These are phyloP conservation scores for Ottelia alismoides DNA, from an alignment of 106 monocot species.

Conservation along the genomic window DNA sequence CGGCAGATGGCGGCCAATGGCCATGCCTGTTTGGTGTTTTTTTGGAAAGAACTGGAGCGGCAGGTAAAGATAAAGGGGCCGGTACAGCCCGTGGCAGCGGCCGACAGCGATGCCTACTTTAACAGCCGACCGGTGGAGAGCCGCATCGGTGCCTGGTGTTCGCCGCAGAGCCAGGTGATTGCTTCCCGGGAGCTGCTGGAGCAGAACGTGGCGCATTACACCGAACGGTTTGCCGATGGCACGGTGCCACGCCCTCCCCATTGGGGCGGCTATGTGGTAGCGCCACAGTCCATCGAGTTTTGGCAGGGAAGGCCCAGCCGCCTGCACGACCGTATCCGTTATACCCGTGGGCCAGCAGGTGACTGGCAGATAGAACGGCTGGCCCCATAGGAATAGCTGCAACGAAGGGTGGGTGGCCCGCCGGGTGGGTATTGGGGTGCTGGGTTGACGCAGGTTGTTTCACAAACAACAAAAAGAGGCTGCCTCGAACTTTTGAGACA, in stretches of 20 bases:
- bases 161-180: background rate
- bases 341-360: background rate
- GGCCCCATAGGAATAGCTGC: too few species aligned
- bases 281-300: background rate
- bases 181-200: background rate
- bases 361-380: background rate
- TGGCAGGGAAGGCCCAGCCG: background rate
- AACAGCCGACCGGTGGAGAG: background rate
- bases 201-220: background rate
- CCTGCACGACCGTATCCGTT: slow-evolving; percentile 1
- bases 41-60: background rate
- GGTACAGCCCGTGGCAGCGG: background rate
- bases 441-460: too few species aligned
- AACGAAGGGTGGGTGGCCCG: too few species aligned
- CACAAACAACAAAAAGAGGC: too few species aligned
- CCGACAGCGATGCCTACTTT: background rate
- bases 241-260: background rate
- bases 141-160: background rate
- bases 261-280: background rate
- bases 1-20: background rate
- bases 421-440: too few species aligned
- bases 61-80: background rate
- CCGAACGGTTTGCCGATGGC: background rate
- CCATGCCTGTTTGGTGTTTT: background rate
- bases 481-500: too few species aligned